Conservation (phyloP, 2,329 filamentous ascomycete genomes). For the Xylariaceae sp. region DNA sequence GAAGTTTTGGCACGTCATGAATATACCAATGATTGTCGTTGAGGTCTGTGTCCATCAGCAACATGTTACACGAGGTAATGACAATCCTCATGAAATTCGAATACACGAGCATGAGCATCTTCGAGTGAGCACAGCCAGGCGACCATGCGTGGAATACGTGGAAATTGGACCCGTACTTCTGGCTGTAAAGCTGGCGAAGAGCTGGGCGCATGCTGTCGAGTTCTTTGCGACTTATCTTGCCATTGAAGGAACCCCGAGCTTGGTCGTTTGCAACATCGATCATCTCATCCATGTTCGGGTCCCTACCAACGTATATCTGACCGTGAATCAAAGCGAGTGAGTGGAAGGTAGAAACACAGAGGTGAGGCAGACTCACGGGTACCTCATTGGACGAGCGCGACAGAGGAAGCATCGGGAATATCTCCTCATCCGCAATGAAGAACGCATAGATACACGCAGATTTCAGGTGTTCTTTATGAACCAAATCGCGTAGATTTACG, state of each 20-base stretch:
- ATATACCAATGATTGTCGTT: slow-evolving; percentile 25
- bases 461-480: slow-evolving; percentile 16
- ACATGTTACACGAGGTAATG: slow-evolving; percentile 25
- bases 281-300: slow-evolving; percentile 15
- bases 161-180: slow-evolving; percentile 17
- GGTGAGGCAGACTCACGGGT: slow-evolving; percentile 10
- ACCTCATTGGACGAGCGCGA: slow-evolving; percentile 10
- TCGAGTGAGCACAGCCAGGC: slow-evolving; percentile 17
- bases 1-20: slow-evolving; percentile 17
- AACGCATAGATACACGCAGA: slow-evolving; percentile 21
- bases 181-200: slow-evolving; percentile 10
- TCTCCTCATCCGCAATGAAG: slow-evolving; percentile 18
- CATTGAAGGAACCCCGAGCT: slow-evolving; percentile 9
- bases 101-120: slow-evolving; percentile 20
- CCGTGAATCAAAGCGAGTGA: neutral
- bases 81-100: slow-evolving; percentile 17
- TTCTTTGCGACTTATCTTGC: slow-evolving; percentile 13
- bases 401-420: slow-evolving; percentile 9
- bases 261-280: slow-evolving; percentile 4
- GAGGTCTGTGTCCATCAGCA: slow-evolving; percentile 19
- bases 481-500: slow-evolving; percentile 17
- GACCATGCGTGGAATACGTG: slow-evolving; percentile 20
- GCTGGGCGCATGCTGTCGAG: slow-evolving; percentile 9
- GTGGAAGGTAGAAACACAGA: neutral
- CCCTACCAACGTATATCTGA: slow-evolving; percentile 20